Evolutionary conservation across 768 basidiomycete genomes (phyloP).

Genomic region (Suillus cothurnatus): DNA sequence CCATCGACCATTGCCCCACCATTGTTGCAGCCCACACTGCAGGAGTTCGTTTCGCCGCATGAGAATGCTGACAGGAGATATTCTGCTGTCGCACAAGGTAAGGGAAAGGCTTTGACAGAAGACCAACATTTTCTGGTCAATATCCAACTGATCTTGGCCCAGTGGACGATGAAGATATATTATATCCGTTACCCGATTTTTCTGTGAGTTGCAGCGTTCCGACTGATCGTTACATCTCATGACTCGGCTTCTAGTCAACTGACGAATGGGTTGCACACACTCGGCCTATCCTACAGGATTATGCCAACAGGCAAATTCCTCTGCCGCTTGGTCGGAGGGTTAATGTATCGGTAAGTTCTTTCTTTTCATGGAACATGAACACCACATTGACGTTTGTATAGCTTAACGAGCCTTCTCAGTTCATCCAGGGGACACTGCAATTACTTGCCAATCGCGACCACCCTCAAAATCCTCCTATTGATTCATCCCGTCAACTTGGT

Average conservation of each 20-base stretch:
- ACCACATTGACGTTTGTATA: constrained; percentile 13
- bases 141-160: neutral
- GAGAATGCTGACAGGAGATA: constrained; percentile 5
- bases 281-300: constrained; percentile 26
- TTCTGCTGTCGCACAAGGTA: constrained; percentile 17
- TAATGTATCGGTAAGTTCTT: constrained; percentile 24
- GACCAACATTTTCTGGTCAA: neutral
- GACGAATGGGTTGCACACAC: constrained; percentile 27
- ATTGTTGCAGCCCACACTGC: constrained; percentile 16
- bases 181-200: neutral
- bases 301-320: constrained; percentile 28
- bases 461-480: neutral
- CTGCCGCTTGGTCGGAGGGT: constrained; percentile 28
- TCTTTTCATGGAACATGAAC: neutral
- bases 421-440: constrained; percentile 28
- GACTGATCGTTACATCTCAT: neutral
- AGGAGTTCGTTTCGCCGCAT: neutral
- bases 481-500: constrained; percentile 24
- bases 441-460: constrained; percentile 32
- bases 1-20: constrained; percentile 20
- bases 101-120: constrained; percentile 13
- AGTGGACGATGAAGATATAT: neutral
- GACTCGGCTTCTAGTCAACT: constrained; percentile 13
- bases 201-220: neutral
- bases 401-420: constrained; percentile 28